Conservation (phyloP, 1,284 basidiomycete species). For the Wallemia mellicola region DNA sequence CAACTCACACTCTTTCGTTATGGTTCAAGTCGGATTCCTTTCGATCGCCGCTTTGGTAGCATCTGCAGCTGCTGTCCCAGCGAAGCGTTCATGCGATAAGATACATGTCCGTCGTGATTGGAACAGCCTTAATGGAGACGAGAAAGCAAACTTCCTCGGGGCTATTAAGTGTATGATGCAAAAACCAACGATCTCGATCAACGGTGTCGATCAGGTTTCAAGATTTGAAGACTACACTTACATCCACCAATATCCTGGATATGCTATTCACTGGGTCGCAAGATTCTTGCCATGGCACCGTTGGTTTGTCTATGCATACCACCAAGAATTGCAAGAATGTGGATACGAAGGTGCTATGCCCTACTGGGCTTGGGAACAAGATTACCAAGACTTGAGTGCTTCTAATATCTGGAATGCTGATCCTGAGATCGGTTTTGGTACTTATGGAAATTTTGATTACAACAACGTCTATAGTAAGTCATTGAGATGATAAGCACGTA, state of each 20-base stretch:
- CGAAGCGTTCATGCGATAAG: background rate
- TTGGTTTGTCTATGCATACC: background rate
- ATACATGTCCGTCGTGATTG: background rate
- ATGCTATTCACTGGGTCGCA: background rate
- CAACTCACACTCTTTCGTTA: background rate
- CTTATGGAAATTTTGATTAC: background rate
- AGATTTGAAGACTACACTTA: background rate
- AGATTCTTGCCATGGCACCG: background rate
- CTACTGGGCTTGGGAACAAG: conserved; percentile 1
- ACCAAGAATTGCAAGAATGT: background rate
- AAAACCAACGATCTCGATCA: background rate
- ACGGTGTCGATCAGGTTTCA: background rate
- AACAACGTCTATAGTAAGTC: background rate
- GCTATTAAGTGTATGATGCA: conserved; percentile 1
- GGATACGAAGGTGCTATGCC: background rate
- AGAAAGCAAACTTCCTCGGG: background rate
- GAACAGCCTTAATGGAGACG: background rate
- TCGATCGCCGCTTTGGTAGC: too few relatives aligned
- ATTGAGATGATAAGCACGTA: background rate
- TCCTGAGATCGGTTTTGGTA: conserved; percentile 1
- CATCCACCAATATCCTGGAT: background rate
- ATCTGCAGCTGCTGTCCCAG: background rate
- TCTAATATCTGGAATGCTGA: background rate
- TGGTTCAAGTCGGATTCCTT: background rate
- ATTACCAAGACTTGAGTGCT: background rate